Base-by-base conservation (phyloP, 371 early-diverging fungal species). In the Mortierella sp. region DNA sequence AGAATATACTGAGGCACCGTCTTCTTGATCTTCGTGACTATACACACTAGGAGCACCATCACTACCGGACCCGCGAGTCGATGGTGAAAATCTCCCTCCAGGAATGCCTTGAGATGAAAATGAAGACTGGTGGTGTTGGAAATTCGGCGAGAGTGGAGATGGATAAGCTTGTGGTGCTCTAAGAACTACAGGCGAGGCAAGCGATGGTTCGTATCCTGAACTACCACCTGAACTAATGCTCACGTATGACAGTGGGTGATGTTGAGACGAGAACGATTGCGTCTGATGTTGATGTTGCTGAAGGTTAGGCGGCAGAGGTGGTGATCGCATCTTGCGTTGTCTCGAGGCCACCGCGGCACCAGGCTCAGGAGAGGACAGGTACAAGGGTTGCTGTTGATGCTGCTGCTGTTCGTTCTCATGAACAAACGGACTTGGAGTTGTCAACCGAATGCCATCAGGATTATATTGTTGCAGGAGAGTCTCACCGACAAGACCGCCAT, bases 11-110 rank as follows among this genome's bases (percentile, higher is more conserved):
- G 66, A 72, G 2, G 49, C 27, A 2, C 51, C 47, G 21, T 70
- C 71, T 23, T 71, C 64, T 48, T 41, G 58, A 12, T 67, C 67
- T 11, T 64, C 64, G 7, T 57, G 28, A 30, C 69, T 46, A 15
- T 68, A 66, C 7, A 66, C 44, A 23, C 72, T 72, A 4, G 65
- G 57, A 2, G 72, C 43, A 2, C 56, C 65, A 28, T 65, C 65
- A 15, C 71, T 60, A 5, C 64, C 55, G 11, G 51, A 17, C 24
- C 60, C 67, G 27, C 37, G 42, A 17, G n/a, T 37, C 26, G 54
- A 41, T 9, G 58, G 39, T 6, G 54, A 24, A 26, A 34, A 64
- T 32, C 64, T 52, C 27, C 52, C 50, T 9, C 46, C 37, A 14
- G 37, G 72, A 7, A 27, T 15, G 19, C 53, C 60, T n/a, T 48